phyloP scores from a whole-genome alignment of 2,329 filamentous ascomycete species.

The Pestalotiopsis sp. region DNA sequence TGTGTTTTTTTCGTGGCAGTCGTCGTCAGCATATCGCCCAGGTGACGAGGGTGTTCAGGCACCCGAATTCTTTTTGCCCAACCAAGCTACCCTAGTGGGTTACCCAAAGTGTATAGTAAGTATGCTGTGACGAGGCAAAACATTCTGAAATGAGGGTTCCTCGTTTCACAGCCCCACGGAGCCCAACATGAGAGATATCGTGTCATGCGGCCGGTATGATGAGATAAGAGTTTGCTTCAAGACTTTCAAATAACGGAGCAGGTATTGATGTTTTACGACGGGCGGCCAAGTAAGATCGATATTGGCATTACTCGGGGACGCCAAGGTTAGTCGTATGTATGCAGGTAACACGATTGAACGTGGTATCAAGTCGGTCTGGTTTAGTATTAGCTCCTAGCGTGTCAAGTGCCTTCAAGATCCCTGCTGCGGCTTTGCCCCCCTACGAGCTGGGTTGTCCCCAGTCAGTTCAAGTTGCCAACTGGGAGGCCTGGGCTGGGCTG shows the following conservation, averaged over 20 bases:
- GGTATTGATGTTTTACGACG: not conserved
- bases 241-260: not conserved
- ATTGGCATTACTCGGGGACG: not conserved
- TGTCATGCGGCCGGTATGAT: not conserved
- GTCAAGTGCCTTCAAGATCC: not conserved
- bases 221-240: no score
- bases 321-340: not conserved
- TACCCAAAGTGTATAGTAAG: not conserved
- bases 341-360: not conserved
- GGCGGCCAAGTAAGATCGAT: not conserved
- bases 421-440: no score
- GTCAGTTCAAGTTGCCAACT: not conserved
- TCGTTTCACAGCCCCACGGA: not conserved
- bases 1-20: not conserved
- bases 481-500: no score
- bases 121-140: not conserved
- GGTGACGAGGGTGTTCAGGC: conserved; percentile 12
- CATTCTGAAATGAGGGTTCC: not conserved
- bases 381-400: not conserved
- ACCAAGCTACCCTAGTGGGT: not conserved
- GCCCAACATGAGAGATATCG: not conserved
- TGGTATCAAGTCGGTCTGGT: not conserved
- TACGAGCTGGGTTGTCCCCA: not conserved
- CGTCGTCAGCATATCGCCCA: conserved; percentile 6
- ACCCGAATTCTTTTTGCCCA: conserved; percentile 8